A percentile compares a stretch with the other conserved stretches of the same genome.
phyloP scores from a whole-genome alignment of 306 rosid species.

The Pueraria montana region DNA sequence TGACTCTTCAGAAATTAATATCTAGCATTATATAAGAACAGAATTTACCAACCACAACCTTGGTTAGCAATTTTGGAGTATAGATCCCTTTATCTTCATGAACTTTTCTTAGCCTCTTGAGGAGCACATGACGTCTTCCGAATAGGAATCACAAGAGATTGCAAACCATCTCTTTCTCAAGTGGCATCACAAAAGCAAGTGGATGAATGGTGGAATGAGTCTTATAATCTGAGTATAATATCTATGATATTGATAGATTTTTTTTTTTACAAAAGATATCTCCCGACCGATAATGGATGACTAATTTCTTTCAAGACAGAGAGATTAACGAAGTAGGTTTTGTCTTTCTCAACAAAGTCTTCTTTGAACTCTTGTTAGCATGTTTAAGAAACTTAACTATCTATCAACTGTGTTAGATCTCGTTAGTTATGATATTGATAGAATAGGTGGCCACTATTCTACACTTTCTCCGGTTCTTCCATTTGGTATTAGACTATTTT shows the following conservation, averaged over 20 bases:
- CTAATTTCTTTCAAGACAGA: too few species aligned
- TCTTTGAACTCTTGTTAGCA: too few species aligned
- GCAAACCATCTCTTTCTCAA: constrained; percentile 4
- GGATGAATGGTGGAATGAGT: constrained; percentile 16
- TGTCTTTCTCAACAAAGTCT: too few species aligned
- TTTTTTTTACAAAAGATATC: too few species aligned
- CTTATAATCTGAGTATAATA: neutral
- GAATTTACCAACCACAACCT: neutral
- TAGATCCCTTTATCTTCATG: constrained; percentile 5
- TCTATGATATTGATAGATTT: neutral
- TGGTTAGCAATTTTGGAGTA: neutral
- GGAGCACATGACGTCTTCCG: constrained; percentile 7
- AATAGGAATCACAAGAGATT: neutral
- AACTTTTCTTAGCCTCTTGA: neutral
- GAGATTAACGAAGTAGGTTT: too few species aligned
- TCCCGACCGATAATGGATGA: too few species aligned
- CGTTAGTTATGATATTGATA: too few species aligned
- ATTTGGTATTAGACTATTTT: neutral
- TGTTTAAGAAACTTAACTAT: too few species aligned
- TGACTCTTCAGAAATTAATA: constrained; percentile 1
- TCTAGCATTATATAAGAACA: neutral
- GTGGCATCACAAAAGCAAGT: constrained; percentile 23
- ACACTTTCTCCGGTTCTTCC: neutral
- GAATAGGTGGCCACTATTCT: neutral
- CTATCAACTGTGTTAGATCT: too few species aligned